phyloP scores from a whole-genome alignment of 192 early-diverging fungal genomes.

The Mortierella antarctica region DNA sequence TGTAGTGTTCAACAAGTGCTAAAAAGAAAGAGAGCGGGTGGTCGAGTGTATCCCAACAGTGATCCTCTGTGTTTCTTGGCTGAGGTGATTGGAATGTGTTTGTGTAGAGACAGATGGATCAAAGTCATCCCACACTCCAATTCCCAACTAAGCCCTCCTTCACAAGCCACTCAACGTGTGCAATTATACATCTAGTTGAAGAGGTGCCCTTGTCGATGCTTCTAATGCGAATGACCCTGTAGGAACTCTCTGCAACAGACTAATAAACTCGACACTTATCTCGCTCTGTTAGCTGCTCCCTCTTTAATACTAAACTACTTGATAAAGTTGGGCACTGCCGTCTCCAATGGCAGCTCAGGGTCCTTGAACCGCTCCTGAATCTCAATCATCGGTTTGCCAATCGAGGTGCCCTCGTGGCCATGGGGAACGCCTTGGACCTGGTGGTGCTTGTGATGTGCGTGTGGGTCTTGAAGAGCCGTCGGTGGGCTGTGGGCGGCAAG shows the following conservation, averaged over 20 bases:
- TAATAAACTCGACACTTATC: too few relatives aligned
- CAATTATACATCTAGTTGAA: too few relatives aligned
- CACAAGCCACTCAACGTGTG: too few relatives aligned
- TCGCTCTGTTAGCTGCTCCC: too few relatives aligned
- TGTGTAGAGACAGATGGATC: background rate
- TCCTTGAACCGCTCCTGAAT: conserved; percentile 10
- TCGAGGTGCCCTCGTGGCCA: background rate
- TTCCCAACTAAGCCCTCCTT: too few relatives aligned
- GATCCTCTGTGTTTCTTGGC: background rate
- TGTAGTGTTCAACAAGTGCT: background rate
- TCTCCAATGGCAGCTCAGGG: background rate
- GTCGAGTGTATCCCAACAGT: too few relatives aligned
- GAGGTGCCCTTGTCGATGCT: too few relatives aligned
- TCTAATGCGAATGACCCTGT: too few relatives aligned
- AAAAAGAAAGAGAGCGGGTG: too few relatives aligned
- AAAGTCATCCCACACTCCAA: too few relatives aligned
- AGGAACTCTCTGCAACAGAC: too few relatives aligned
- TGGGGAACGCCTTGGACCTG: conserved; percentile 13
- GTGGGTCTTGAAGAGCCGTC: background rate
- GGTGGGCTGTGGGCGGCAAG: conserved; percentile 10
- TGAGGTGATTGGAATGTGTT: background rate
- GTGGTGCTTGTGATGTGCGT: conserved; percentile 37
- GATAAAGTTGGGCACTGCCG: conserved; percentile 9
- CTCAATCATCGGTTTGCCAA: conserved; percentile 7
- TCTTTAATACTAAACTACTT: too few relatives aligned